Evolutionary conservation across 1,284 basidiomycete genomes (phyloP), one percentile per base, ranked within the genome.

Genomic region (Agaricales sp.): DNA sequence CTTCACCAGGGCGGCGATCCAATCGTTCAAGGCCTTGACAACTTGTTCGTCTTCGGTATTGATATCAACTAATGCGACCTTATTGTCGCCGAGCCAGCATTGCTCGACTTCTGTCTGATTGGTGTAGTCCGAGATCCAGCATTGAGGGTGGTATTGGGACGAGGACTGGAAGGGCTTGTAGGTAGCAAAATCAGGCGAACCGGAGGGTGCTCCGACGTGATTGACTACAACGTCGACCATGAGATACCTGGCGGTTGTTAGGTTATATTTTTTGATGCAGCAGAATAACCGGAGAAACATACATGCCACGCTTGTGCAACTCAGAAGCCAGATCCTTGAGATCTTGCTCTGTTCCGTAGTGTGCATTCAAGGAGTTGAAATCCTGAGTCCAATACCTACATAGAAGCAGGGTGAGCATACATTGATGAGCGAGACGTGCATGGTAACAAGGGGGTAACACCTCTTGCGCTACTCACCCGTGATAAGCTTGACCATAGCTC

Each of bases 211-310:
- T 12, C 56, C 77, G 54, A 82, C 74, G 63, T 86, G 80, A 65
- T 88, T 88, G 49, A 86, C 75, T 50, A 86, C 84, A 46, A 88
- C 67, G 59, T 89, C 85, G 51, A 89, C 70, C 86, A 89, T 88
- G 8, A 35, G n/a, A 35, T 11, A 35, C 30, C 30, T 35, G 30
- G 30, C 8, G n/a, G 8, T 11, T 35, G 8, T n/a, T 8, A 11
- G 30, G 8, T n/a, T 11, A n/a, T 35, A 8, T 35, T 35, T 35
- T 8, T n/a, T 11, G 30, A 35, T 35, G 30, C n/a, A 11, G 11
- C 30, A 35, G n/a, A n/a, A 8, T 8, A 35, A 35, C 30, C 8
- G n/a, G 30, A n/a, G 8, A 8, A 58, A 90, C 68, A 58, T 77
- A 83, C 82, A 89, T 89, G 22, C 70, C 74, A 22, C 82, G 73